Percentiles rank a stretch among this genome's conserved stretches.
Conservation (phyloP, 768 basidiomycete species). For the Boletus subcaerulescens region DNA sequence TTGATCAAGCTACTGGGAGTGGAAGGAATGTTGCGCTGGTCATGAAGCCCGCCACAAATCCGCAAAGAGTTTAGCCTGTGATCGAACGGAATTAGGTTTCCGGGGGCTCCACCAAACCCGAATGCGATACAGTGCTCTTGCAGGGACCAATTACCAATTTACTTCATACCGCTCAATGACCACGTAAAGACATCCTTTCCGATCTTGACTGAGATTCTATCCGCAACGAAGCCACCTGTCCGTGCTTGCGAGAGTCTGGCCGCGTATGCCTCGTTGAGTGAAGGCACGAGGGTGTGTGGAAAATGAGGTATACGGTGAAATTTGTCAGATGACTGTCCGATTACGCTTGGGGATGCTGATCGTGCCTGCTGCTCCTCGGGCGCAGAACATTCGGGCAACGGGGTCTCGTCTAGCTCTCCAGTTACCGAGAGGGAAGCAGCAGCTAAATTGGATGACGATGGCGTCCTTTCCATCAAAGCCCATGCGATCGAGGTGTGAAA, state of each 20-base stretch:
- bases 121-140: slow-evolving; percentile 3
- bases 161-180: slow-evolving; percentile 29
- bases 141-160: slow-evolving; percentile 10
- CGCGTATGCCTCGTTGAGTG: slow-evolving; percentile 50
- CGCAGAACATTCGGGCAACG: neutral
- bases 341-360: neutral
- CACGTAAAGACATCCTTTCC: slow-evolving; percentile 62
- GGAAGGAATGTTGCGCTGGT: slow-evolving; percentile 69
- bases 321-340: slow-evolving; percentile 6
- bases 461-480: slow-evolving; percentile 56
- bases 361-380: slow-evolving; percentile 5
- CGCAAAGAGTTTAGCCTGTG: neutral
- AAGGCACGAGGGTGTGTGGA: slow-evolving; percentile 44
- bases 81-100: slow-evolving; percentile 5
- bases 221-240: slow-evolving; percentile 51
- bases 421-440: neutral
- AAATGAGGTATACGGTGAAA: slow-evolving; percentile 53
- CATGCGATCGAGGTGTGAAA: slow-evolving; percentile 92
- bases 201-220: slow-evolving; percentile 60
- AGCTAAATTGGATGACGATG: slow-evolving; percentile 2
- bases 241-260: slow-evolving; percentile 38
- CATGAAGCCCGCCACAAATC: slow-evolving; percentile 35
- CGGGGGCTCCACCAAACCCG: neutral
- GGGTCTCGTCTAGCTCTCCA: slow-evolving; percentile 3
- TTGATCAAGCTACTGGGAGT: slow-evolving; percentile 71